A percentile compares a stretch with the other conserved stretches of the same genome.
These are phyloP conservation scores for Galerina marginata DNA, from an alignment of 768 basidiomycete genomes.

Conservation along the genomic window DNA sequence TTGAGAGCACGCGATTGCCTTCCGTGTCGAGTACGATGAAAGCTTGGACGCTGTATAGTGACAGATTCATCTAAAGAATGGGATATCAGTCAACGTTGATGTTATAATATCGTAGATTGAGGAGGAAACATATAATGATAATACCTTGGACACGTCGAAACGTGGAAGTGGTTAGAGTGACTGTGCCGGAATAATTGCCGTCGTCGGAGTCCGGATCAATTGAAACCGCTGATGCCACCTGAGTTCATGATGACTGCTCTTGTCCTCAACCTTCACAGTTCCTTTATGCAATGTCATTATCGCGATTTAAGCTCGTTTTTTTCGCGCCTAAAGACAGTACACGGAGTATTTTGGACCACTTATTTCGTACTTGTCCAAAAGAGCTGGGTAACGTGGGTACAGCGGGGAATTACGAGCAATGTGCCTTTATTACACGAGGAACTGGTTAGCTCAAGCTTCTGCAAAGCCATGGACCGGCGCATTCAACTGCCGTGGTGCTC, in stretches of 20 bases:
- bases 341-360: constrained; percentile 42
- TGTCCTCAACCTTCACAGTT: not conserved
- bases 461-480: not conserved
- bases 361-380: constrained; percentile 52
- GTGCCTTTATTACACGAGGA: constrained; percentile 61
- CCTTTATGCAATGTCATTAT: constrained; percentile 22
- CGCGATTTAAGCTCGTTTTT: constrained; percentile 59
- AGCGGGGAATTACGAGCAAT: constrained; percentile 43
- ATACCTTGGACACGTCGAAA: constrained; percentile 20
- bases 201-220: constrained; percentile 29
- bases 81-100: not conserved
- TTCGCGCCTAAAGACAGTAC: constrained; percentile 52
- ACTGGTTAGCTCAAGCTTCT: constrained; percentile 44
- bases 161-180: constrained; percentile 14
- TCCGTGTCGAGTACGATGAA: constrained; percentile 96
- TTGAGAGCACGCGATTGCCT: constrained; percentile 92
- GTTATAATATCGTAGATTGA: not conserved
- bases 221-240: not conserved
- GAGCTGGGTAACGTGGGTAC: constrained; percentile 56
- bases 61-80: constrained; percentile 66
- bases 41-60: constrained; percentile 85
- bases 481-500: too few relatives aligned
- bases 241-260: not conserved
- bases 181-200: not conserved
- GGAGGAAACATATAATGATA: constrained; percentile 16